Evolutionary conservation across 768 basidiomycete species (phyloP).

Genomic region (Russula virescens): DNA sequence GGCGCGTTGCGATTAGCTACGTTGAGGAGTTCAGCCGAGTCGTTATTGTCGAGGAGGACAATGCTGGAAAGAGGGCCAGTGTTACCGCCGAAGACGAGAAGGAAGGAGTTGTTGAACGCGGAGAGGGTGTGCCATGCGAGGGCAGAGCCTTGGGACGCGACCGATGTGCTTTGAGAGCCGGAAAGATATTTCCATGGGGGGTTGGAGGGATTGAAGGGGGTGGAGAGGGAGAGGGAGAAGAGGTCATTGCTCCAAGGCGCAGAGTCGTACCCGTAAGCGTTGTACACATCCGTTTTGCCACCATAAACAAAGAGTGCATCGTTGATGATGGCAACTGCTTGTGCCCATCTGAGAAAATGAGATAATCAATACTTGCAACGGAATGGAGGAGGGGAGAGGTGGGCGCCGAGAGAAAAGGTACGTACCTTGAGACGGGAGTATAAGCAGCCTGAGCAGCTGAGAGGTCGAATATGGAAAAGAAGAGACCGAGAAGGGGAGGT

Average conservation of each 20-base stretch:
- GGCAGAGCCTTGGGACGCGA: conserved; percentile 48
- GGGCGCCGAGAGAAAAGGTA: not conserved
- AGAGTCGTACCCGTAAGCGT: conserved; percentile 63
- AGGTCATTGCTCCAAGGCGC: conserved; percentile 71
- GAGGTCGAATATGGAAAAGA: not conserved
- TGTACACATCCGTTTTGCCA: conserved; percentile 69
- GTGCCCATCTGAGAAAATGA: conserved; percentile 65
- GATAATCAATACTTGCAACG: not conserved
- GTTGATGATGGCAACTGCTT: conserved; percentile 55
- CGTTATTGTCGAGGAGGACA: conserved; percentile 44
- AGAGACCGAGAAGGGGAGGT: not conserved
- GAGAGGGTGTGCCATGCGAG: conserved; percentile 80
- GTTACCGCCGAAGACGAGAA: conserved; percentile 73
- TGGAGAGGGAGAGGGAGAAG: conserved; percentile 58
- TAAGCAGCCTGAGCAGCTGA: not conserved
- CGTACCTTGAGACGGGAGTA: conserved; percentile 7
- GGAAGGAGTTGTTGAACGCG: conserved; percentile 46
- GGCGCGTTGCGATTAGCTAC: conserved; percentile 37
- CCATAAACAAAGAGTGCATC: conserved; percentile 68
- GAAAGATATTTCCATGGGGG: conserved; percentile 66
- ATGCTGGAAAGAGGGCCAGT: conserved; percentile 53
- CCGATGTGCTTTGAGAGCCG: conserved; percentile 37
- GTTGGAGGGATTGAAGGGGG: conserved; percentile 49
- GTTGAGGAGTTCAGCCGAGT: conserved; percentile 60
- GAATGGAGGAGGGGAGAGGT: not conserved